Conservation (phyloP, 116 monocot genomes). For the Iris pallida region DNA sequence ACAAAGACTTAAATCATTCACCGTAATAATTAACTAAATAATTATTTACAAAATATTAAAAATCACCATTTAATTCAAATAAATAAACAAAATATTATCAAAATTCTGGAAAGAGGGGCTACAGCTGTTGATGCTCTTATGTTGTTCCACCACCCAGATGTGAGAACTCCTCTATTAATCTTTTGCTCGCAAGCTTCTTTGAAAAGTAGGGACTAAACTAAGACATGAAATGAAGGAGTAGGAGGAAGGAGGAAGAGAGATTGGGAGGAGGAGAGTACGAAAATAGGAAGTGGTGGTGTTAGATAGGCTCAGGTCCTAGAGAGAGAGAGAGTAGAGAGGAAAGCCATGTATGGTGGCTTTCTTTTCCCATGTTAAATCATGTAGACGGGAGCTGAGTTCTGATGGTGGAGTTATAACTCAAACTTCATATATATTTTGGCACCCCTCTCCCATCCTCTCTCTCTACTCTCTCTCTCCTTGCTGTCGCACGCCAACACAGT, state of each 20-base stretch:
- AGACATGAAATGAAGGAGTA: not conserved
- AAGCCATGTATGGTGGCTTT: conserved; percentile 25
- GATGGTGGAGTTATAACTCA: not conserved
- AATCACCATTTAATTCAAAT: too few relatives aligned
- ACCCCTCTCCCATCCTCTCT: too few relatives aligned
- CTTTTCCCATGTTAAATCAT: conserved; percentile 44
- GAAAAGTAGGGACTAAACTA: not conserved
- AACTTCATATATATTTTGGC: too few relatives aligned
- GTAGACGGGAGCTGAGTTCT: conserved; percentile 6
- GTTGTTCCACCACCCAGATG: conserved; percentile 10
- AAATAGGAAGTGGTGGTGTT: too few relatives aligned
- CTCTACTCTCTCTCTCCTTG: too few relatives aligned
- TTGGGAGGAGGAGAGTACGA: not conserved
- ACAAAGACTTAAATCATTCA: too few relatives aligned
- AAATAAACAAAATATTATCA: too few relatives aligned
- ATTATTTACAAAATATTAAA: too few relatives aligned
- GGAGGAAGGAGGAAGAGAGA: conserved; percentile 18
- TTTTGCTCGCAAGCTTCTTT: too few relatives aligned
- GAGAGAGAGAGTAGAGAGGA: conserved; percentile 9
- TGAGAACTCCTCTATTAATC: conserved; percentile 27
- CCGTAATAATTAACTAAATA: too few relatives aligned
- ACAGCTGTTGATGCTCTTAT: not conserved
- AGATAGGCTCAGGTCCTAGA: not conserved
- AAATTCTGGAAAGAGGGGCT: too few relatives aligned
- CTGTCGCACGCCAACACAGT: too few relatives aligned